These are phyloP conservation scores for Akanthomyces lecanii DNA, from an alignment of 2,329 filamentous ascomycete genomes.

Conservation along the genomic window DNA sequence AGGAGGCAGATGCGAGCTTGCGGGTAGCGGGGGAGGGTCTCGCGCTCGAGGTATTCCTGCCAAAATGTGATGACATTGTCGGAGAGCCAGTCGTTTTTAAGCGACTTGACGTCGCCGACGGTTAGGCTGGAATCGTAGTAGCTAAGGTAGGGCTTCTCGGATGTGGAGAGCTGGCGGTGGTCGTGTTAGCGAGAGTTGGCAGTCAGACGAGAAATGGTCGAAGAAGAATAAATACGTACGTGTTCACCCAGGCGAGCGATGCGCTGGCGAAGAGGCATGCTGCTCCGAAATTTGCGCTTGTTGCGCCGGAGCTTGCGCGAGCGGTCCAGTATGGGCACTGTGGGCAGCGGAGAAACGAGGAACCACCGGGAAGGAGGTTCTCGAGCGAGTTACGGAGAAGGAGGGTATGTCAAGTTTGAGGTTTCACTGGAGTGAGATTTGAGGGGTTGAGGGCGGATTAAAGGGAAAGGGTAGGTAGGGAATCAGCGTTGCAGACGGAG, in stretches of 20 bases:
- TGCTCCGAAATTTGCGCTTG: slow-evolving; percentile 22
- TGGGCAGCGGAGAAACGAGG: not conserved
- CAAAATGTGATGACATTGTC: slow-evolving; percentile 98
- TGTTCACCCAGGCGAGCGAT: slow-evolving; percentile 46
- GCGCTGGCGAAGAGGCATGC: slow-evolving; percentile 38
- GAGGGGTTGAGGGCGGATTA: not conserved
- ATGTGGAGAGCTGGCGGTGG: slow-evolving; percentile 41
- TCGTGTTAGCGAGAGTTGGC: not conserved
- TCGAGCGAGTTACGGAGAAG: not conserved
- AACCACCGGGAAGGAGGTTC: slow-evolving; percentile 5
- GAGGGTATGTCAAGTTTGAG: not conserved
- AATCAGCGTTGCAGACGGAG: not conserved
- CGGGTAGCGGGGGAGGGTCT: slow-evolving; percentile 75
- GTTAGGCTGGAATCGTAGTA: slow-evolving; percentile 56
- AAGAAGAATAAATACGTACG: slow-evolving; percentile 28
- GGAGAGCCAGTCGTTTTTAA: slow-evolving; percentile 92
- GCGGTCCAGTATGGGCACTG: slow-evolving; percentile 8
- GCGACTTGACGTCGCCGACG: slow-evolving; percentile 79
- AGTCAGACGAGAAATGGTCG: slow-evolving; percentile 19
- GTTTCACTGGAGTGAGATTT: not conserved
- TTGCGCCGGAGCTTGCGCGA: slow-evolving; percentile 6
- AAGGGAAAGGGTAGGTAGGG: not conserved
- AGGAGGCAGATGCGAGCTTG: slow-evolving; percentile 85
- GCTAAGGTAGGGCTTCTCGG: slow-evolving; percentile 36
- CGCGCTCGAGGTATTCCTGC: slow-evolving; percentile 94